Evolutionary conservation across 75 land plant species (phyloP), one percentile per base, ranked within the genome.

Genomic region (Ceratopteris richardii): DNA sequence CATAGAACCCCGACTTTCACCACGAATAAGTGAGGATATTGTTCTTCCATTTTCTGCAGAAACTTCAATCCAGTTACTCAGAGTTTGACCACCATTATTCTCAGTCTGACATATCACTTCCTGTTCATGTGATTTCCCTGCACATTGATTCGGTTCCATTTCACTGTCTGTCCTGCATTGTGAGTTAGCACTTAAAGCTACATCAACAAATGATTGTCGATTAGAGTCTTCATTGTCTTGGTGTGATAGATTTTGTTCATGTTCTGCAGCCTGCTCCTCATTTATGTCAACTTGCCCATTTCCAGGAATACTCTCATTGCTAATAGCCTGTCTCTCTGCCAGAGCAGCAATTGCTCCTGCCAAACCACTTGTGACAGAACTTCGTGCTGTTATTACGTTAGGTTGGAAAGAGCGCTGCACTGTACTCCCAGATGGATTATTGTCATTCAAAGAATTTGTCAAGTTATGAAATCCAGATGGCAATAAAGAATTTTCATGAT

Each of bases 321-420:
- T 58, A 28, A 67, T 56, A 44, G 76, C 79, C 63, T 87, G 92
- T 54, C 77, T 80, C 65, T 92, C 97, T 14, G 94, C 86, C 33
- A 92, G 65, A 11, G 94, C 86, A 16, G 97, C 97, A 60, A 88
- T 85, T 9, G 97, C 93, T 64, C 86, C 80, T 13, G 89, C 93
- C 26, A 87, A 78, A 11, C 88, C 93, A 58, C 82, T 75, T 44
- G 94, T 78, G 0, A 84, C 77, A 24, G 86, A 80, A 54, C 75
- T 58, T 33, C 75, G 63, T 57, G 62, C 28, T 11, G 27, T 26
- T 23, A 9, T 24, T 26, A 52, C 27, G 3, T 52, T 6, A 19
- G 24, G 24, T 26, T 52, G 12, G 3, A 5, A 17, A 4, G 37
- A 33, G 3, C 9, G 7, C 9, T 33, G 37, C 21, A n/a, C 48